Evolutionary conservation across 2,329 filamentous ascomycete genomes (phyloP).

Genomic region (Calonectria pseudoreteaudii): DNA sequence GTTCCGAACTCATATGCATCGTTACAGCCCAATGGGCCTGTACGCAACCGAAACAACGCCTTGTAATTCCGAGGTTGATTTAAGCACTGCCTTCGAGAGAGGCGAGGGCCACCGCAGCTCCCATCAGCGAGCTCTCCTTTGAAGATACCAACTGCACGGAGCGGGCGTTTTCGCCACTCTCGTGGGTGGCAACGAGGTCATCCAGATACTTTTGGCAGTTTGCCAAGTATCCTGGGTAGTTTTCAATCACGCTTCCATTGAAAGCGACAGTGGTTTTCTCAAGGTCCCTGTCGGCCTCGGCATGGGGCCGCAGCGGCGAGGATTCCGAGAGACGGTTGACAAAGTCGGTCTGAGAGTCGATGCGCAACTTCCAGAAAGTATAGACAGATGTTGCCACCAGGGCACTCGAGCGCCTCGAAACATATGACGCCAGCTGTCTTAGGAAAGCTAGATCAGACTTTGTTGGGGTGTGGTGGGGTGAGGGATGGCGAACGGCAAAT

Average conservation of each 20-base stretch:
- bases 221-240: conserved; percentile 76
- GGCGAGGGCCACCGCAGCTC: conserved; percentile 78
- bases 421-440: conserved; percentile 63
- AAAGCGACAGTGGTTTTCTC: conserved; percentile 74
- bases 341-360: conserved; percentile 58
- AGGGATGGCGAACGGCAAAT: conserved; percentile 65
- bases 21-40: neutral
- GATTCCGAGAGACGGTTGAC: conserved; percentile 43
- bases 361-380: conserved; percentile 68
- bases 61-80: neutral
- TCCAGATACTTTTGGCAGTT: conserved; percentile 74
- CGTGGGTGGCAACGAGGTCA: conserved; percentile 58
- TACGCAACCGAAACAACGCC: neutral
- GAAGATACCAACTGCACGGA: conserved; percentile 74
- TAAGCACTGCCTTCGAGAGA: conserved; percentile 45
- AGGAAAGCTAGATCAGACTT: conserved; percentile 63
- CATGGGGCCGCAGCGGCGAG: conserved; percentile 54
- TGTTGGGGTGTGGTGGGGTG: conserved; percentile 52
- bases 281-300: conserved; percentile 63
- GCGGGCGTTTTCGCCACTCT: conserved; percentile 49
- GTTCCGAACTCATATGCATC: conserved; percentile 19
- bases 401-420: conserved; percentile 69
- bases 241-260: conserved; percentile 84
- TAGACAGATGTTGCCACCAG: conserved; percentile 70
- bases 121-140: conserved; percentile 79